Conservation (phyloP, 1,139 yeast species). For the Geotrichum restrictum region DNA sequence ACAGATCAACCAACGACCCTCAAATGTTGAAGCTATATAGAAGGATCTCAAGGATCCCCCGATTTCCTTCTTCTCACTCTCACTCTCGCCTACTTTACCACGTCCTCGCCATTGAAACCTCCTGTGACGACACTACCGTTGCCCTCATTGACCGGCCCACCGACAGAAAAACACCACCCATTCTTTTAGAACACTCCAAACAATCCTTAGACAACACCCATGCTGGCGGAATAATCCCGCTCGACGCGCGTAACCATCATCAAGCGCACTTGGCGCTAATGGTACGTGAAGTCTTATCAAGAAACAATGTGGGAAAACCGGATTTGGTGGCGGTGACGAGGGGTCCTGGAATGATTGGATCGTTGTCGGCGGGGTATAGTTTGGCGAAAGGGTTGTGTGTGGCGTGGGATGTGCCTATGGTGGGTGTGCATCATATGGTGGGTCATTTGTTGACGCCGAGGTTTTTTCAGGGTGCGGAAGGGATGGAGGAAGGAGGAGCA, state of each 20-base stretch:
- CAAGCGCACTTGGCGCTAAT: slow-evolving; percentile 51
- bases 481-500: too few relatives aligned
- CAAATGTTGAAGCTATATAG: too few relatives aligned
- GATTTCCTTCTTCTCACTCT: too few relatives aligned
- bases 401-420: slow-evolving; percentile 70
- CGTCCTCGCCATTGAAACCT: slow-evolving; percentile 83
- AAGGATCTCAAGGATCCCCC: too few relatives aligned
- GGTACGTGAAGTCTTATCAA: slow-evolving; percentile 40
- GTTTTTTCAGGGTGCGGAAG: slow-evolving; percentile 29
- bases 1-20: too few relatives aligned
- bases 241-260: slow-evolving; percentile 79
- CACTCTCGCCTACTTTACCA: too few relatives aligned
- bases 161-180: slow-evolving; percentile 42
- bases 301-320: slow-evolving; percentile 45
- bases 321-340: slow-evolving; percentile 84
- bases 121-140: slow-evolving; percentile 94
- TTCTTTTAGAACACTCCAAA: slow-evolving; percentile 57
- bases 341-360: slow-evolving; percentile 97
- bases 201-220: slow-evolving; percentile 61
- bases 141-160: slow-evolving; percentile 58
- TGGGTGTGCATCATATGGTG: slow-evolving; percentile 95
- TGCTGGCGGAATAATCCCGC: slow-evolving; percentile 85
- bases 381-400: slow-evolving; percentile 79
- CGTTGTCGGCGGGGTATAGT: slow-evolving; percentile 75
- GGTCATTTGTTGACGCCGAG: slow-evolving; percentile 81